A percentile compares a stretch with the other conserved stretches of the same genome.
phyloP scores from a whole-genome alignment of 1,284 basidiomycete genomes.

The Ustilago cynodontis region DNA sequence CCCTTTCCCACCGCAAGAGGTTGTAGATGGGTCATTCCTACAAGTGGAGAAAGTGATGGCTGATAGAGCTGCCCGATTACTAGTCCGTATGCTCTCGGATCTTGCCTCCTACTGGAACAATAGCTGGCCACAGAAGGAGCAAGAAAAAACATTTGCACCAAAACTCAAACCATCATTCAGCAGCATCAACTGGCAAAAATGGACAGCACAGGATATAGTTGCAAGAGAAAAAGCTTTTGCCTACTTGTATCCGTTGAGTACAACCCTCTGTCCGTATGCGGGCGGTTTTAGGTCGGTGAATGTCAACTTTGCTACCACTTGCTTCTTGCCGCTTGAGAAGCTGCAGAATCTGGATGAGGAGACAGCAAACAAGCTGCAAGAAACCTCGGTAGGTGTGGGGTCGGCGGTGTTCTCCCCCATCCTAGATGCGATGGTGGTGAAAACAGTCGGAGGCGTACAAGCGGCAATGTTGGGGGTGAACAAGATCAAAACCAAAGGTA shows the following conservation, averaged over 20 bases:
- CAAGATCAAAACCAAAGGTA: slow-evolving; percentile 40
- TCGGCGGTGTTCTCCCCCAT: slow-evolving; percentile 20
- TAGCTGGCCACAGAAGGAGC: slow-evolving; percentile 49
- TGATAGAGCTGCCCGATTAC: slow-evolving; percentile 77
- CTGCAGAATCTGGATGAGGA: neutral
- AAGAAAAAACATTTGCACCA: slow-evolving; percentile 42
- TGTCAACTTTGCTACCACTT: slow-evolving; percentile 8
- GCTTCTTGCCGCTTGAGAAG: neutral
- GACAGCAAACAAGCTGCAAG: neutral
- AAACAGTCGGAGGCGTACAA: neutral
- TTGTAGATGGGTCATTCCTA: slow-evolving; percentile 72
- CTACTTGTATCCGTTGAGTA: slow-evolving; percentile 50
- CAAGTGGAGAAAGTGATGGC: slow-evolving; percentile 77
- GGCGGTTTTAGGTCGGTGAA: slow-evolving; percentile 12
- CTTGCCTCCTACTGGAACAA: slow-evolving; percentile 74
- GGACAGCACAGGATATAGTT: slow-evolving; percentile 50
- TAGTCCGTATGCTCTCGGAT: slow-evolving; percentile 79
- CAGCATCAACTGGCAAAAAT: slow-evolving; percentile 46
- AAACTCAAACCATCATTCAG: slow-evolving; percentile 49
- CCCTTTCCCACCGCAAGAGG: slow-evolving; percentile 72
- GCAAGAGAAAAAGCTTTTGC: slow-evolving; percentile 55
- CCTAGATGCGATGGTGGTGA: slow-evolving; percentile 28
- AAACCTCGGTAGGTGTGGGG: slow-evolving; percentile 3
- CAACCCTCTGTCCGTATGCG: slow-evolving; percentile 20
- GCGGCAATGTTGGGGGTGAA: slow-evolving; percentile 15